These are phyloP conservation scores for Saccharomycopsis javanensis DNA, from an alignment of 805 yeast species.

Conservation along the genomic window DNA sequence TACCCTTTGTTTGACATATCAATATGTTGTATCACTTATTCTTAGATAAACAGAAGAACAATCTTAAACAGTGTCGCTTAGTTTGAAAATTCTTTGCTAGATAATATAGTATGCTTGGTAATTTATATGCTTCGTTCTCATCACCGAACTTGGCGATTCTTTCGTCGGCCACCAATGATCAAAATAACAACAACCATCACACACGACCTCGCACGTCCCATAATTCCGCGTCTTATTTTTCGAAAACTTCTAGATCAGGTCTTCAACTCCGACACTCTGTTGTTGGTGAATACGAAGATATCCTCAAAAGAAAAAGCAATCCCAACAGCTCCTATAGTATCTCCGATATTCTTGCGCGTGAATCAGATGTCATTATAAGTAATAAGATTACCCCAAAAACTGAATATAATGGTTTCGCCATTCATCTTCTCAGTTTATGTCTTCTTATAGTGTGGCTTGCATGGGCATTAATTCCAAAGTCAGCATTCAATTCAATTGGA, in stretches of 20 bases:
- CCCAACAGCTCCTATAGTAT: conserved; percentile 19
- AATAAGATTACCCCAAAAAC: conserved; percentile 46
- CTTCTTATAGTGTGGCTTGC: conserved; percentile 45
- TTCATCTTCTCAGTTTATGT: conserved; percentile 57
- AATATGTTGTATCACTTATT: too few species aligned
- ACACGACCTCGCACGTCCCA: neutral
- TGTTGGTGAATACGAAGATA: conserved; percentile 19
- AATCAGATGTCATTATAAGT: conserved; percentile 56
- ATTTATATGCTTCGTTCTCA: conserved; percentile 18
- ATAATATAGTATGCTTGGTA: conserved; percentile 15
- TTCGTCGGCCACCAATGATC: neutral
- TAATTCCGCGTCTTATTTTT: neutral
- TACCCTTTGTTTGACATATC: too few species aligned
- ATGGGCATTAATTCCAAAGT: conserved; percentile 71
- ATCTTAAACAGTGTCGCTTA: too few species aligned
- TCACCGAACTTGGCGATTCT: conserved; percentile 14
- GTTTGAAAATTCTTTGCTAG: too few species aligned
- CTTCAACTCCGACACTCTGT: neutral
- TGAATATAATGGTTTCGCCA: conserved; percentile 84
- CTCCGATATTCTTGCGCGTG: conserved; percentile 50
- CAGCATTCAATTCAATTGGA: conserved; percentile 40
- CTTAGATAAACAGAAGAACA: too few species aligned
- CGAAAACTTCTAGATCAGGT: neutral
- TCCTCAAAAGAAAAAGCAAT: conserved; percentile 6
- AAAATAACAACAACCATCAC: neutral